Evolutionary conservation across 2,329 filamentous ascomycete species (phyloP), one percentile per base, ranked within the genome.

Genomic region (Chaetomiaceae sp.): DNA sequence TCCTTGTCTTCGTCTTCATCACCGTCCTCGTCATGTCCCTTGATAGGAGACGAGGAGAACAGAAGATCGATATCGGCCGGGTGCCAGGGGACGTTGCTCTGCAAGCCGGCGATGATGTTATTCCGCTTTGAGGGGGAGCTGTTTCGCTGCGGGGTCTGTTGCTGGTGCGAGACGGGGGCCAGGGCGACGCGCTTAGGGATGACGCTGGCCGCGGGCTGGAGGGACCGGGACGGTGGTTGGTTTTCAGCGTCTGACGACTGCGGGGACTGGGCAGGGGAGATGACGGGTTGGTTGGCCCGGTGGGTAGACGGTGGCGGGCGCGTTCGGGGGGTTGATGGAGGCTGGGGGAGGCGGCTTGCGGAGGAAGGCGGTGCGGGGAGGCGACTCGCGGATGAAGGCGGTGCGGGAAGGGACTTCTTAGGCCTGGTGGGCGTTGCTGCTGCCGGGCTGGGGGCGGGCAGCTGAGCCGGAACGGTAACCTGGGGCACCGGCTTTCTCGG

Each of bases 171-270:
- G 6, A 74, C 62, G 0, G 74, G 70, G 2, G 71, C 72, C 6
- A 83, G 70, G 0, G 73, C 72, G 22, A 78, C 68, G 6, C 77
- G 73, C 65, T 77, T 78, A 45, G 70, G 62, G 6, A 51, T 15
- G 37, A 51, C 36, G 52, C 40, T 53, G 5, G 54, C 47, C n/a
- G 51, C 37, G 4, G 31, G 43, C 6, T 76, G 81, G 5, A 84
- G 83, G 1, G 86, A 88, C 0, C 88, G 88, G 1, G 87, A n/a
- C n/a, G n/a, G n/a, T n/a, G n/a, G 87, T 44, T 81, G 83, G 61
- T 92, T 92, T 68, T 94, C 89, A 0, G 86, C 87, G 65, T 94
- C 86, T 0, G 88, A 91, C 1, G 87, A 86, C 61, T 89, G 87
- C 0, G 85, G 85, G 1, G 87, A 88, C 17, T 80, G 79, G 0